Conservation (phyloP, 1,284 basidiomycete genomes). For the Mycena citricolor region DNA sequence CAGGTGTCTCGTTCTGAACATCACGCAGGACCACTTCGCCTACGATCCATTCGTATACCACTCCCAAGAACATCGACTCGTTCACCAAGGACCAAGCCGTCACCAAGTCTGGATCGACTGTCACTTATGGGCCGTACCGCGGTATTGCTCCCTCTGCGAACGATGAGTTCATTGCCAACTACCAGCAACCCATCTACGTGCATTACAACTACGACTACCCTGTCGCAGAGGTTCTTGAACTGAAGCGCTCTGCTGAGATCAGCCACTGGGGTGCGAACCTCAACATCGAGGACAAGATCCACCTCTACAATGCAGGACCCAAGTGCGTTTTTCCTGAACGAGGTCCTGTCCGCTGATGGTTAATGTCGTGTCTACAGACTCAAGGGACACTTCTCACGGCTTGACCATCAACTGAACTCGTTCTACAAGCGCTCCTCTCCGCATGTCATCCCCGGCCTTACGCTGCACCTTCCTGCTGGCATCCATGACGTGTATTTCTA, state of each 20-base stretch:
- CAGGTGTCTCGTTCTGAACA: conserved; percentile 10
- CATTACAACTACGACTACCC: conserved; percentile 85
- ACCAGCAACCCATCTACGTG: conserved; percentile 68
- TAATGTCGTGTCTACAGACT: conserved; percentile 50
- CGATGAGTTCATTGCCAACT: conserved; percentile 51
- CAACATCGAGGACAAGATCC: conserved; percentile 88
- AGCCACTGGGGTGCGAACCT: conserved; percentile 97
- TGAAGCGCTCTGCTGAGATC: conserved; percentile 83
- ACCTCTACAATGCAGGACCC: conserved; percentile 86
- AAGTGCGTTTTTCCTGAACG: conserved; percentile 52
- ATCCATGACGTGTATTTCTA: conserved; percentile 85
- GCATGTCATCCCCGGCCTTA: conserved; percentile 71
- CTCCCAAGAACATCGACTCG: conserved; percentile 52
- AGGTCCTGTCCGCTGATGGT: conserved; percentile 7
- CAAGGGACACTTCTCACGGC: conserved; percentile 94
- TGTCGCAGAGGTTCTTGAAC: conserved; percentile 71
- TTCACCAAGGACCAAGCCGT: conserved; percentile 58
- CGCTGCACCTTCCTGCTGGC: conserved; percentile 78
- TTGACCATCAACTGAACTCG: conserved; percentile 78
- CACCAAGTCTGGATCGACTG: conserved; percentile 75
- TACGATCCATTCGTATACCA: conserved; percentile 68
- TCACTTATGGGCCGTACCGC: conserved; percentile 88
- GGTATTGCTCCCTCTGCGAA: conserved; percentile 65
- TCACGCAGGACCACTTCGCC: conserved; percentile 61
- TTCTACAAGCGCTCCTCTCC: conserved; percentile 66